phyloP scores from a whole-genome alignment of 139 green algal genomes.

The Micractinium sp. region DNA sequence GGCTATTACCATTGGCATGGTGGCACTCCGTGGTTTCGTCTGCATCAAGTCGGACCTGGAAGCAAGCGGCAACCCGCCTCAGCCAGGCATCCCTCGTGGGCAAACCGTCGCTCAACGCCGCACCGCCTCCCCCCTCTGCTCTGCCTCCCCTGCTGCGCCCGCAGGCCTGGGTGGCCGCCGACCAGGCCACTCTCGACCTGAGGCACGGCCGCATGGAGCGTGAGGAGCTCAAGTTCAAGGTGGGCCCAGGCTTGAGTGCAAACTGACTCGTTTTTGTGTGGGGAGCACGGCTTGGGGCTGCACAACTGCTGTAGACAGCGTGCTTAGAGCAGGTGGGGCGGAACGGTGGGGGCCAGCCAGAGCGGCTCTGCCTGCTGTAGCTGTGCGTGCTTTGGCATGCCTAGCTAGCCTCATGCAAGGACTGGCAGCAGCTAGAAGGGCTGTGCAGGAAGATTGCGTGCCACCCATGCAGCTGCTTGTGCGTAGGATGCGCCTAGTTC shows the following conservation, averaged over 20 bases:
- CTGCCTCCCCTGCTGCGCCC: not conserved
- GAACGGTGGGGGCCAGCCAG: not conserved
- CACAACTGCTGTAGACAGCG: not conserved
- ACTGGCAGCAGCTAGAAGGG: too few relatives aligned
- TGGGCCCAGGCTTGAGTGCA: not conserved
- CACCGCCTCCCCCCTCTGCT: not conserved
- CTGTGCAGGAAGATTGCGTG: too few relatives aligned
- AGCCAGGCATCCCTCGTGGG: too few relatives aligned
- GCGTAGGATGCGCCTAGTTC: not conserved
- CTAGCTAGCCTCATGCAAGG: too few relatives aligned
- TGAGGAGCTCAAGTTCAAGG: constrained; percentile 33
- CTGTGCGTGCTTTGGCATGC: not conserved
- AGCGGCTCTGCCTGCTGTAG: not conserved
- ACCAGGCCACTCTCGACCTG: not conserved
- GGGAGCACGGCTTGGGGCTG: not conserved
- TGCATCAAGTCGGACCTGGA: not conserved
- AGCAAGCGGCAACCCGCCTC: not conserved
- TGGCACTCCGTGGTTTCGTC: too few relatives aligned
- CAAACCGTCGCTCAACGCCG: not conserved
- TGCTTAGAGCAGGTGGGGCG: not conserved
- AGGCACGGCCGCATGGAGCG: constrained; percentile 31
- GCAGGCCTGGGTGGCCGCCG: not conserved
- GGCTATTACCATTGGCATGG: not conserved
- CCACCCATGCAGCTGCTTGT: not conserved
- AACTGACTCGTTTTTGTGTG: not conserved